These are phyloP conservation scores for Phaeotremella fagi DNA, from an alignment of 768 basidiomycete genomes.

Conservation along the genomic window DNA sequence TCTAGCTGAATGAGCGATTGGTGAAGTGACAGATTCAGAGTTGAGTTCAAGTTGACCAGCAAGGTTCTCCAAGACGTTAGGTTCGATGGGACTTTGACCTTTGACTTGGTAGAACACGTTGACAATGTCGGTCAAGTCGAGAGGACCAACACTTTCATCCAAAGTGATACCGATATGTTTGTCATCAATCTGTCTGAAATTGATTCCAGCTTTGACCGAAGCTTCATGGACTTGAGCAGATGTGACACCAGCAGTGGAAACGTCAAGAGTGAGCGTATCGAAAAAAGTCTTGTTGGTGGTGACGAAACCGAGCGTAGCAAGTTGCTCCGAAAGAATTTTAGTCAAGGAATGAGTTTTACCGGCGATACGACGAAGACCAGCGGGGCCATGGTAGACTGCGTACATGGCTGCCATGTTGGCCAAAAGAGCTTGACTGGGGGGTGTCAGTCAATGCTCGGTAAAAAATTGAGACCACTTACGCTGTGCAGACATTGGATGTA, in stretches of 20 bases:
- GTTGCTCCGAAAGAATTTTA: constrained; percentile 62
- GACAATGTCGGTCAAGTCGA: constrained; percentile 69
- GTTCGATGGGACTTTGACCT: constrained; percentile 34
- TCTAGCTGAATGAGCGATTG: constrained; percentile 52
- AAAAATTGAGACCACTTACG: constrained; percentile 41
- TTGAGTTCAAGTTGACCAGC: constrained; percentile 49
- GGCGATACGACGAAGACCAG: constrained; percentile 76
- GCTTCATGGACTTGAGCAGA: constrained; percentile 60
- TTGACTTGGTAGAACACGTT: constrained; percentile 71
- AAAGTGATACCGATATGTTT: constrained; percentile 78
- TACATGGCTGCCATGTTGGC: constrained; percentile 99
- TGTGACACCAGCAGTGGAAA: constrained; percentile 53
- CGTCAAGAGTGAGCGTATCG: constrained; percentile 74
- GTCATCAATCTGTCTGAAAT: constrained; percentile 72
- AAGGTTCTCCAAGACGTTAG: constrained; percentile 45
- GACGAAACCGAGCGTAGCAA: constrained; percentile 70
- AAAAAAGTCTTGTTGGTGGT: constrained; percentile 70
- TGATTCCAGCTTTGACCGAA: constrained; percentile 65
- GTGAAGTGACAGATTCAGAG: constrained; percentile 52
- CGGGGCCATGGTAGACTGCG: constrained; percentile 91
- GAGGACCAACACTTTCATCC: constrained; percentile 78
- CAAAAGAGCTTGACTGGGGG: constrained; percentile 70
- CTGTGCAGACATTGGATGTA: constrained; percentile 97
- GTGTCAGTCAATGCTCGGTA: not conserved
- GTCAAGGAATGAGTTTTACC: constrained; percentile 85